A percentile compares a stretch with the other conserved stretches of the same genome.
Evolutionary conservation across 495 filamentous ascomycete species (phyloP).

Genomic region (Penicillium verhagenii): DNA sequence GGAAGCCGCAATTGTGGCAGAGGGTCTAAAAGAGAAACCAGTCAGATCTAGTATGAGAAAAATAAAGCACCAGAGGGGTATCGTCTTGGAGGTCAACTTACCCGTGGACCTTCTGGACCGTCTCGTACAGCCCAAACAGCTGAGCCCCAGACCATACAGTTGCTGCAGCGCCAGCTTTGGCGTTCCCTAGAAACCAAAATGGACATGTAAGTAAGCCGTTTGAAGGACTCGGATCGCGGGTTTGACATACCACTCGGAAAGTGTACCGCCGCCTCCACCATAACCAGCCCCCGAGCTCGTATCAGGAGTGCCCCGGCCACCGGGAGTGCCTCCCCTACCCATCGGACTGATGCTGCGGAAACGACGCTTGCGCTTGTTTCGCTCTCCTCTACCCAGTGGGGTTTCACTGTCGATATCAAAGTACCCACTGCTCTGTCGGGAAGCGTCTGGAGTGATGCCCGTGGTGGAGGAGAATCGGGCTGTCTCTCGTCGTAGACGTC

Average conservation of each 20-base stretch:
- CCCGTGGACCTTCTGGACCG: conserved; percentile 79
- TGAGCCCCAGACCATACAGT: conserved; percentile 84
- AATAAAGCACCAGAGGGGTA: no score
- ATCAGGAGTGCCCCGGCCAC: conserved; percentile 74
- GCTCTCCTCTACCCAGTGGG: conserved; percentile 79
- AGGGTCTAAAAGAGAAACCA: conserved; percentile 59
- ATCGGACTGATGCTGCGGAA: conserved; percentile 85
- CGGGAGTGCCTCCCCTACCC: conserved; percentile 64
- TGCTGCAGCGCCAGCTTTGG: conserved; percentile 81
- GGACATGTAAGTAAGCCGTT: conserved; percentile 11
- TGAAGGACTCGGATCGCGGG: background rate
- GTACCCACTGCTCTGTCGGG: conserved; percentile 54
- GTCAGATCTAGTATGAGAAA: background rate
- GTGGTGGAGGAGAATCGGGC: conserved; percentile 85
- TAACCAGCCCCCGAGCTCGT: conserved; percentile 61
- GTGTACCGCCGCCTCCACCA: conserved; percentile 65
- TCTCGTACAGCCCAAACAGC: conserved; percentile 94
- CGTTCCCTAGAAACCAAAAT: conserved; percentile 58
- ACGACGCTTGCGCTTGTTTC: conserved; percentile 89
- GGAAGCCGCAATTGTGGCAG: conserved; percentile 89
- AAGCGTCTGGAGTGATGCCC: conserved; percentile 65
- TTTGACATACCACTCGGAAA: conserved; percentile 63
- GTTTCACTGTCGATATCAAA: conserved; percentile 63
- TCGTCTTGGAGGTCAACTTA: conserved; percentile 35
- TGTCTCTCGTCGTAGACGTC: conserved; percentile 84